Conservation (phyloP, 192 early-diverging fungal genomes). For the Linnemannia schmuckeri region DNA sequence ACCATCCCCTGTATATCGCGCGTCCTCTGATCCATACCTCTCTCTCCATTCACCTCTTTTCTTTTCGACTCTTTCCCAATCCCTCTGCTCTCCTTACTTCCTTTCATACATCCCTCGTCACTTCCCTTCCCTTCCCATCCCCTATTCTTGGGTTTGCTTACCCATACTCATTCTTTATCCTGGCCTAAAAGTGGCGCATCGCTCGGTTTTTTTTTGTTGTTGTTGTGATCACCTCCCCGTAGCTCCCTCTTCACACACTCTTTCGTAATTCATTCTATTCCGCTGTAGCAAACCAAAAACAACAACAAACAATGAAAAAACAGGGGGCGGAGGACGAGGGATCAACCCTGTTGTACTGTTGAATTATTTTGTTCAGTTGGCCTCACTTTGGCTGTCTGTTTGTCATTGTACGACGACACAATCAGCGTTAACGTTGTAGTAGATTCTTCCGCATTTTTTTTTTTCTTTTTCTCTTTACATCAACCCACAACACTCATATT, state of each 20-base stretch:
- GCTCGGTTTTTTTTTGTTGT: neutral
- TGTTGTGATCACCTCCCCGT: neutral
- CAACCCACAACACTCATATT: neutral
- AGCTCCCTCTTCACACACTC: neutral
- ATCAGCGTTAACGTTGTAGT: neutral
- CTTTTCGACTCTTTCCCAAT: neutral
- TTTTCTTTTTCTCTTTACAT: neutral
- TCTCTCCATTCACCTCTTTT: neutral
- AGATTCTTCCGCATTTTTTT: neutral
- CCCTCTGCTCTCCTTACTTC: neutral
- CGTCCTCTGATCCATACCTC: neutral
- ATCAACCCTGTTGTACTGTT: neutral
- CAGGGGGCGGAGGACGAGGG: neutral
- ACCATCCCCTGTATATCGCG: neutral
- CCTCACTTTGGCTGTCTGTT: neutral
- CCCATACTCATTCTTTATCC: neutral
- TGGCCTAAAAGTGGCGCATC: neutral
- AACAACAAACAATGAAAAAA: neutral
- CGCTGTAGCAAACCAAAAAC: neutral
- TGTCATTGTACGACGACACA: slow-evolving; percentile 8
- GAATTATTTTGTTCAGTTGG: neutral
- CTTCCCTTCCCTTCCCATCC: neutral
- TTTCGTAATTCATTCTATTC: neutral
- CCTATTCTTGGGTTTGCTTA: neutral
- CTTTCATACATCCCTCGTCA: neutral